Base-by-base conservation (phyloP, 441 rosid genomes). In the Caryocar brasiliense region DNA sequence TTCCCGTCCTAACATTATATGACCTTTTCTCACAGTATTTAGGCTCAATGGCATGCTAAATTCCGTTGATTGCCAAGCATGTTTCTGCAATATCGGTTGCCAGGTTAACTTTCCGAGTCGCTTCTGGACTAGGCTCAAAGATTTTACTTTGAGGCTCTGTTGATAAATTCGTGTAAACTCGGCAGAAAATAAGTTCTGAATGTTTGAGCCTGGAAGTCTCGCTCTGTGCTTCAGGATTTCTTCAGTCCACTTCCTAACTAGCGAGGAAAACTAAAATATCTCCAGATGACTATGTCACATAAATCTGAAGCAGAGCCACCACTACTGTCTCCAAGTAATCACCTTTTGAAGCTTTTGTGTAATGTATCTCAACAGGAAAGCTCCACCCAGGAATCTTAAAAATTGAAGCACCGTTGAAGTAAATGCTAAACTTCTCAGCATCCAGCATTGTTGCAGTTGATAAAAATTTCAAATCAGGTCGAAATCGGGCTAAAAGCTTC, bases 401-500 rank as follows among this genome's bases (percentile, higher is more conserved):
- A 51, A 93, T 86, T 25, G 97, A 97, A 44, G 99, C 99, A 34
- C 79, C 62, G 61, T 86, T 97, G 40, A 93, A 93, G 75, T 84
- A 86, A 64, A 86, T 96, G 44, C 97, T 89, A 56, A 93, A 93
- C 70, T 89, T 93, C 56, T 82, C 95, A 7, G 97, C 99, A 72
- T 93, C 99, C 46, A 93, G 88, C n/a, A n/a, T n/a, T 2, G 97
- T 93, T 52, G 99, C 99, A 71, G 97, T 93, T 68, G 99, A 89
- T 59, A 93, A 89, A 30, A 93, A 69, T 76, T 89, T 89, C 53
- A 93, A 65, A 72, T 93, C 99, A 28, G 89, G 81, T 47, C 99
- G 75, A 62, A 78, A 89, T 55, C 94, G 81, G 1, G 92, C 63
- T 58, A 93, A 79, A 73, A 89, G 72, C 97, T 92, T 92, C 88